A percentile compares a stretch with the other conserved stretches of the same genome.
Evolutionary conservation across 2,329 filamentous ascomycete species (phyloP).

Genomic region (Fusarium praegraminearum): DNA sequence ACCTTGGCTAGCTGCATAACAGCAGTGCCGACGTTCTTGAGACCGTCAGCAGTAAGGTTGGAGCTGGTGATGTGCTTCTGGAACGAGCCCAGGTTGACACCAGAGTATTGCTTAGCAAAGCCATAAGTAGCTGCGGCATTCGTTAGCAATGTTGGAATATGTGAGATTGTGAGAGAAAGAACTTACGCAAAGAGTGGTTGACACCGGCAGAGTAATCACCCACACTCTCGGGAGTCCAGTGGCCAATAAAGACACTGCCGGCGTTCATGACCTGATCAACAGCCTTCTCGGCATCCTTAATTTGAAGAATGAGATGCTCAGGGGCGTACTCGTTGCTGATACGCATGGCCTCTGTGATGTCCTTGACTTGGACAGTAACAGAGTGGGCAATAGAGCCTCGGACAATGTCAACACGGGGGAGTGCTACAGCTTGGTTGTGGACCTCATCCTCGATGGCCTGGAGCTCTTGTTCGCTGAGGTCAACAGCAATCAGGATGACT

Average conservation of each 20-base stretch:
- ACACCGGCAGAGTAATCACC: constrained; percentile 98
- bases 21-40: constrained; percentile 85
- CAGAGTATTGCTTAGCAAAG: constrained; percentile 98
- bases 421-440: constrained; percentile 84
- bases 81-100: constrained; percentile 95
- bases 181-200: constrained; percentile 96
- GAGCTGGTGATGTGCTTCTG: constrained; percentile 98
- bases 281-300: constrained; percentile 78
- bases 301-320: constrained; percentile 94
- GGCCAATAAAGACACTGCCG: constrained; percentile 93
- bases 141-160: constrained; percentile 29
- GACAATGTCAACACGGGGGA: constrained; percentile 94
- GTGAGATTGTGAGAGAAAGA: background rate
- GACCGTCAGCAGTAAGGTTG: constrained; percentile 85
- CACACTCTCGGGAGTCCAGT: constrained; percentile 97
- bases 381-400: constrained; percentile 91
- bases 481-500: constrained; percentile 89
- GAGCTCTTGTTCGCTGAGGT: constrained; percentile 78
- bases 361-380: constrained; percentile 81
- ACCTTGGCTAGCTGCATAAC: constrained; percentile 97
- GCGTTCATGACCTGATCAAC: constrained; percentile 90
- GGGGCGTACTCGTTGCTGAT: constrained; percentile 96
- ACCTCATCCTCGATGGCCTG: constrained; percentile 91
- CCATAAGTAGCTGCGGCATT: constrained; percentile 84
- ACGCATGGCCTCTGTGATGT: constrained; percentile 78